Evolutionary conservation across 345 rosid genomes (phyloP).

Genomic region (Salix udensis): DNA sequence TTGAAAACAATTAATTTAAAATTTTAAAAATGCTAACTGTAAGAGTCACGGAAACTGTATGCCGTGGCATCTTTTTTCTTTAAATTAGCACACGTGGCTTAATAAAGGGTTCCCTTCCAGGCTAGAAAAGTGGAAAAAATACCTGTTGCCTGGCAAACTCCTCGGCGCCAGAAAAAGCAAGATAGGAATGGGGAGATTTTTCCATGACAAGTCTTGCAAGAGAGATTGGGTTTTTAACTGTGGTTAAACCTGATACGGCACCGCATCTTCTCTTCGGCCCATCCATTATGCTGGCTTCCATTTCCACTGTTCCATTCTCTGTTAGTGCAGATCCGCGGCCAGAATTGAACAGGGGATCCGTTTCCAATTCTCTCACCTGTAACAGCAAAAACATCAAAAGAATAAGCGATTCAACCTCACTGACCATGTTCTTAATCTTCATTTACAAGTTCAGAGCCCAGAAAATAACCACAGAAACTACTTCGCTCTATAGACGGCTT

Average conservation of each 20-base stretch:
- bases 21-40: too few species aligned
- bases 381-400: neutral
- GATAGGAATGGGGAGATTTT: slow-evolving; percentile 89
- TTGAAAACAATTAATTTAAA: too few species aligned
- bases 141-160: slow-evolving; percentile 84
- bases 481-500: neutral
- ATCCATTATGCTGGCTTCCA: slow-evolving; percentile 99
- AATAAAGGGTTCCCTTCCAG: too few species aligned
- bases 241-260: slow-evolving; percentile 81
- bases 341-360: slow-evolving; percentile 89
- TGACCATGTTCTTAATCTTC: neutral
- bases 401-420: neutral
- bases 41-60: too few species aligned
- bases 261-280: slow-evolving; percentile 84
- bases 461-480: neutral
- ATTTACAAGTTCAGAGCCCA: neutral
- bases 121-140: neutral
- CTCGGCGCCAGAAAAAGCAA: slow-evolving; percentile 88
- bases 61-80: too few species aligned
- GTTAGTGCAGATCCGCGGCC: slow-evolving; percentile 96
- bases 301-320: slow-evolving; percentile 84
- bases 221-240: slow-evolving; percentile 83
- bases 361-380: slow-evolving; percentile 80
- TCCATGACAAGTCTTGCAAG: slow-evolving; percentile 97
- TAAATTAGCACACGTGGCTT: too few species aligned